Base-by-base conservation (phyloP, 495 filamentous ascomycete species). In the Staphylotrichum tortipilum region DNA sequence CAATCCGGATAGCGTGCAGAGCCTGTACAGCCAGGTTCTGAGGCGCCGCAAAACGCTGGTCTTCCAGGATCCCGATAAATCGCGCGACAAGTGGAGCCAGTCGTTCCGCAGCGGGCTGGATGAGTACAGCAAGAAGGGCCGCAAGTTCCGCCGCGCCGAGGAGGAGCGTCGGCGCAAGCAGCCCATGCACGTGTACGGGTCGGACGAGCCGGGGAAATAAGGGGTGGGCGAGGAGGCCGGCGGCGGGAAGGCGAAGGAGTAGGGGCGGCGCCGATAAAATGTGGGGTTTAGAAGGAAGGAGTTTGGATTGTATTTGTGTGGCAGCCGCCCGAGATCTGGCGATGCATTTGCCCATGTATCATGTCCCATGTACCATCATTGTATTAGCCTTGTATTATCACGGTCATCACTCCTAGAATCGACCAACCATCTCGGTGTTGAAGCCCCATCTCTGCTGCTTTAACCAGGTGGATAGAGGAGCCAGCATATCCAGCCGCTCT, bases 1-100 rank as follows among this genome's bases (percentile, higher is more conserved):
- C 4, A 4, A 47, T 0, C 18, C 44, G 0, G 41, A 61, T 3
- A 56, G 68, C 1, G 77, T 75, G 3, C 55, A 63, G 21, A 62
- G 21, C 0, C 57, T 81, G 24, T 89, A 86, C 55, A 21, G 68
- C 14, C 59, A 61, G 40, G 64, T 74, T 23, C 70, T 76, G 50
- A 44, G 47, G 2, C 73, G 86, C 2, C 79, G 85, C 11, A 54
- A 60, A 36, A 73, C 70, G 44, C 58, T 64, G 2, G 61, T 70
- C 17, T 21, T 47, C 44, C 35, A 50, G 24, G 11, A 50, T 15
- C 53, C 62, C 30, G 49, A 60, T 15, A 63, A 70, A n/a, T n/a
- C n/a, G 14, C 64, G 67, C 40, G 69, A 71, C 11, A 61, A 65
- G 14, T 69, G 67, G 68, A 53, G 62, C 49, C 30, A 46, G 18